These are phyloP conservation scores for Cadophora luteo-olivacea DNA, from an alignment of 2,329 filamentous ascomycete species.

Conservation along the genomic window DNA sequence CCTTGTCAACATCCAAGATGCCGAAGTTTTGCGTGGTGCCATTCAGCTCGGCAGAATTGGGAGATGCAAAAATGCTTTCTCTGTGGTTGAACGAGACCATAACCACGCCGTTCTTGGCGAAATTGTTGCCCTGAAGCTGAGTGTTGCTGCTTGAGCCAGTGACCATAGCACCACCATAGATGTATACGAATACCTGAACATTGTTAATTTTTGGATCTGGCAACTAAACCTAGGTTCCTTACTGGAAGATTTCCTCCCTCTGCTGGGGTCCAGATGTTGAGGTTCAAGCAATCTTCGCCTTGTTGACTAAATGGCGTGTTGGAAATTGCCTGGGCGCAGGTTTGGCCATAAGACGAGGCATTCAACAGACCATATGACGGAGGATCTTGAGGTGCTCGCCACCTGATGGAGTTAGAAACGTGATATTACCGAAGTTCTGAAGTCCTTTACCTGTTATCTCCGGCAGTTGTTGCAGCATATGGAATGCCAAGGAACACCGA, in stretches of 20 bases:
- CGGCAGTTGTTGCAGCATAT: constrained; percentile 49
- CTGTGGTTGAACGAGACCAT: constrained; percentile 52
- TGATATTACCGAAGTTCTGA: neutral
- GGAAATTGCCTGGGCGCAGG: constrained; percentile 43
- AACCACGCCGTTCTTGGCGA: constrained; percentile 37
- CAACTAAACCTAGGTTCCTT: neutral
- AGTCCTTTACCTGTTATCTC: constrained; percentile 45
- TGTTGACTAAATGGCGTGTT: constrained; percentile 37
- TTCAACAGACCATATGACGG: constrained; percentile 31
- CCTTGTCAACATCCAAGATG: constrained; percentile 62
- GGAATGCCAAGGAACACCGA: constrained; percentile 50
- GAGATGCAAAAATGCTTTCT: constrained; percentile 53
- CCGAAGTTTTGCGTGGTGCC: constrained; percentile 47
- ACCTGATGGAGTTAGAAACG: constrained; percentile 31
- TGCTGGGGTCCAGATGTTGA: constrained; percentile 49
- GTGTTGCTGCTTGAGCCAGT: constrained; percentile 51
- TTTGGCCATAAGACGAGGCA: constrained; percentile 33
- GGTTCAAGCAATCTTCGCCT: constrained; percentile 51
- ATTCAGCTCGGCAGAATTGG: constrained; percentile 22
- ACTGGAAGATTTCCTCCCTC: constrained; percentile 37
- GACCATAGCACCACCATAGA: constrained; percentile 45
- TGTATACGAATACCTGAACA: constrained; percentile 47
- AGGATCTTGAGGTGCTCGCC: constrained; percentile 43
- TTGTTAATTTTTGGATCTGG: neutral
- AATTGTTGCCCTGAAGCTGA: constrained; percentile 27